Conservation (phyloP, 1,284 basidiomycete species). For the Fomitopsis pinicola region DNA sequence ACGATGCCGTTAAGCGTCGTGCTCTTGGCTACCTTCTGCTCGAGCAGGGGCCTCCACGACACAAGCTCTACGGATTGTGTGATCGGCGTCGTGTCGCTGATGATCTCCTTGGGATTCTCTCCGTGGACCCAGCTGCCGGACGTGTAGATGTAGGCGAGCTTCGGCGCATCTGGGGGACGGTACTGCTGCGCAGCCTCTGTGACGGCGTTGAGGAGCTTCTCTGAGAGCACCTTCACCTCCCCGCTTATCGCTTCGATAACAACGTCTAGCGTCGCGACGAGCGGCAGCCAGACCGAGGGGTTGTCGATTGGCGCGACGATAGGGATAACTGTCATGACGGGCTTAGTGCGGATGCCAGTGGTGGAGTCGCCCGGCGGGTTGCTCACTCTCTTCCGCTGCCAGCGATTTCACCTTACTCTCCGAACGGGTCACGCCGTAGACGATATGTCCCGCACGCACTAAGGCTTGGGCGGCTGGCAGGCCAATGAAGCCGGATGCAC, state of each 20-base stretch:
- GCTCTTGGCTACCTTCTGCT: conserved; percentile 32
- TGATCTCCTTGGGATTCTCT: conserved; percentile 29
- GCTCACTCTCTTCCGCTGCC: conserved; percentile 41
- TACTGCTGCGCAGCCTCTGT: conserved; percentile 20
- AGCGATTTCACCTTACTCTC: conserved; percentile 35
- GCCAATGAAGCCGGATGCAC: conserved; percentile 42
- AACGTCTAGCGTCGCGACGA: conserved; percentile 40
- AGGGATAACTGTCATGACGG: conserved; percentile 36
- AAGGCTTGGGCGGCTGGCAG: conserved; percentile 43
- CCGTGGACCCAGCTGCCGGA: conserved; percentile 48
- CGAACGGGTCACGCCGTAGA: conserved; percentile 46
- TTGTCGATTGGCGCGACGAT: conserved; percentile 36
- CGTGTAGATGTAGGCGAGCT: conserved; percentile 47
- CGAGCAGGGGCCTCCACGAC: conserved; percentile 33
- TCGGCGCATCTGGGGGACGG: conserved; percentile 32
- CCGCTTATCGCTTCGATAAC: conserved; percentile 38
- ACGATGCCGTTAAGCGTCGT: conserved; percentile 43
- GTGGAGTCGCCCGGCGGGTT: not conserved
- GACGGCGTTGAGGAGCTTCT: conserved; percentile 32
- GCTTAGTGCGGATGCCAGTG: not conserved
- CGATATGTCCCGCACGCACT: conserved; percentile 46
- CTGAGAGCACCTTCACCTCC: conserved; percentile 18
- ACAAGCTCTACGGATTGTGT: conserved; percentile 26
- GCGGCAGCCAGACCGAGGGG: conserved; percentile 33
- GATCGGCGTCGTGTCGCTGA: conserved; percentile 34